Evolutionary conservation across 179 eudicot species (phyloP), one percentile per base, ranked within the genome.

Genomic region (Amaranthus tricolor): DNA sequence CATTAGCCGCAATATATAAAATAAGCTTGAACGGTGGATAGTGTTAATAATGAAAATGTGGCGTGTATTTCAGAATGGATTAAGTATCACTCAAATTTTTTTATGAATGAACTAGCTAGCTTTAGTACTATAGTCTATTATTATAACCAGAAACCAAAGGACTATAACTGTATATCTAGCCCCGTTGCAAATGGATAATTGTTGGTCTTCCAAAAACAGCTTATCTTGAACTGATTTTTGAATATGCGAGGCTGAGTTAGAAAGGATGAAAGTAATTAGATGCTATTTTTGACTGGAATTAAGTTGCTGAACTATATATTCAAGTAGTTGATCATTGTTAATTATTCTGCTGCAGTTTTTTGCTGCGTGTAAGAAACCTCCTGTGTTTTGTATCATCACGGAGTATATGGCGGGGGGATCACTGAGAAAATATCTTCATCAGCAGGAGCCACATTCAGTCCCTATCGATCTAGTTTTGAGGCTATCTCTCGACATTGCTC

Each of bases 351-450:
- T 88, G 88, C 91, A 96, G 99, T 93, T 96, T 77, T 74, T 84
- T 43, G 99, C 90, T 63, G 99, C 99, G 47, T 96, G 99, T 76
- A 96, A 96, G 85, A 96, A 96, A 74, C 85, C 96, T 13, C 99
- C 99, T 7, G 99, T 96, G 21, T 96, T 91, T 60, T 96, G 99
- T 71, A 96, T 96, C 63, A 96, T 96, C 80, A 96, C 98, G 2
- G 99, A 93, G 79, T 96, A 93, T 80, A 82, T 93, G 86, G 72
- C 96, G 0, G 99, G 98, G n/a, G 96, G 98, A 9, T 93, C 99
- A 15, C 87, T 96, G 24, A 80, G 96, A 76, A 90, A 90, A 68
- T 96, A 77, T 84, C 94, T 96, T 64, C 99, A 96, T 76, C 97
- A 91, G 66, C 94, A 89, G 76, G 98, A 89, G 79, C 98, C 99